phyloP scores from a whole-genome alignment of 2,329 filamentous ascomycete species.

The Blastomyces silverae region DNA sequence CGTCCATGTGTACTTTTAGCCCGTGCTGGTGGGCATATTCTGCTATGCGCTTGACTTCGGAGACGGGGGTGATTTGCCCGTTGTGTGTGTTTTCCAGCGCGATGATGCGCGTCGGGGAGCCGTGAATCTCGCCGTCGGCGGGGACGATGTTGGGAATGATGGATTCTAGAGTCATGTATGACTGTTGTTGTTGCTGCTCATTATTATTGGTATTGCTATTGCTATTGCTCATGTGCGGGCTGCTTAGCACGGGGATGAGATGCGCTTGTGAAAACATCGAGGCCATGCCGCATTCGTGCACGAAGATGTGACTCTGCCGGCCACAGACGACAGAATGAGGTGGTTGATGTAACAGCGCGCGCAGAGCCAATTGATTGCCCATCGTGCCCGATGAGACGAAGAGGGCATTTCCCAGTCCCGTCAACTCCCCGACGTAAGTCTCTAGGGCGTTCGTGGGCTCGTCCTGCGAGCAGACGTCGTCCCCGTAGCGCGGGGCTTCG shows the following conservation, averaged over 20 bases:
- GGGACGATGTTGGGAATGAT: slow-evolving; percentile 59
- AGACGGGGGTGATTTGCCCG: slow-evolving; percentile 69
- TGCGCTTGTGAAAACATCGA: slow-evolving; percentile 42
- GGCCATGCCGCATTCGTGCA: slow-evolving; percentile 59
- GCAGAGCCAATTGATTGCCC: slow-evolving; percentile 82
- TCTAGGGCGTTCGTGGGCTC: slow-evolving; percentile 70
- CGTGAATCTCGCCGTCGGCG: slow-evolving; percentile 56
- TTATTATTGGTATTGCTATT: too few relatives aligned
- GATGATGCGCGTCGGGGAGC: slow-evolving; percentile 73
- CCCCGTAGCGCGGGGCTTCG: slow-evolving; percentile 58
- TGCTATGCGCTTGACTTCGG: slow-evolving; percentile 62
- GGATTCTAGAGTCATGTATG: slow-evolving; percentile 69
- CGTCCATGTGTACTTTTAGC: slow-evolving; percentile 70
- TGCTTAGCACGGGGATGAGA: neutral
- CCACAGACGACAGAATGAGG: slow-evolving; percentile 78
- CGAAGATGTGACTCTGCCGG: slow-evolving; percentile 67
- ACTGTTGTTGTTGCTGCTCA: slow-evolving; percentile 50
- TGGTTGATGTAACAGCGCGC: slow-evolving; percentile 69
- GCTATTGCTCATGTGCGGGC: neutral
- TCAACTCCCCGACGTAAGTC: slow-evolving; percentile 62
- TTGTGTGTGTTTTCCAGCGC: slow-evolving; percentile 79
- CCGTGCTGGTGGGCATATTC: slow-evolving; percentile 59
- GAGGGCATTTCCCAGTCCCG: slow-evolving; percentile 68
- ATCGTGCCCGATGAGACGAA: slow-evolving; percentile 87
- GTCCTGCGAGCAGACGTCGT: slow-evolving; percentile 81